Percentiles rank a stretch among this genome's conserved stretches.
Evolutionary conservation across 441 rosid genomes (phyloP).

Genomic region (Brassica hybrid): DNA sequence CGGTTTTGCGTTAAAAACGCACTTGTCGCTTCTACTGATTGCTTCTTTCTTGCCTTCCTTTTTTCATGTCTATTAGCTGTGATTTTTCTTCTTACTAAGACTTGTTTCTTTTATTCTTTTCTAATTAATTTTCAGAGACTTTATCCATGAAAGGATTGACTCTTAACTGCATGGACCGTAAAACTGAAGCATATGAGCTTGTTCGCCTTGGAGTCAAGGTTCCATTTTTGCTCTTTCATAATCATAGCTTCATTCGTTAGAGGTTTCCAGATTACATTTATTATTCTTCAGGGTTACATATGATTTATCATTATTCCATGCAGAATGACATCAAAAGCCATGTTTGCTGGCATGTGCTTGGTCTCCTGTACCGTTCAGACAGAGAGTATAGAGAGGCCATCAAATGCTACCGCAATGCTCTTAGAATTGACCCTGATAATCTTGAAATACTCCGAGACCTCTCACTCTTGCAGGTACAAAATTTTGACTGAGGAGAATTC

Average conservation of each 20-base stretch:
- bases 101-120: constrained; percentile 17
- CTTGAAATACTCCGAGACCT: constrained; percentile 97
- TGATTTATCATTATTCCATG: constrained; percentile 40
- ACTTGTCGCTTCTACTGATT: constrained; percentile 24
- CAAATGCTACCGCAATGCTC: constrained; percentile 96
- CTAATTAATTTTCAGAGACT: constrained; percentile 72
- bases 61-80: background rate
- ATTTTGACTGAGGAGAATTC: constrained; percentile 15
- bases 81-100: constrained; percentile 8
- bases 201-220: constrained; percentile 98
- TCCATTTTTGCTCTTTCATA: constrained; percentile 27
- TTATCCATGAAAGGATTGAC: constrained; percentile 99
- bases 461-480: constrained; percentile 88
- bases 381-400: constrained; percentile 99
- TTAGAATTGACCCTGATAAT: constrained; percentile 97
- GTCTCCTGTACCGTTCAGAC: constrained; percentile 99
- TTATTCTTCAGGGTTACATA: constrained; percentile 19
- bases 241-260: constrained; percentile 10
- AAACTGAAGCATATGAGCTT: constrained; percentile 97
- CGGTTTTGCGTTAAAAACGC: constrained; percentile 6
- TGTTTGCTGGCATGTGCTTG: constrained; percentile 99
- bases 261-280: constrained; percentile 12
- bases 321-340: constrained; percentile 99
- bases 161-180: constrained; percentile 99
- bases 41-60: background rate